phyloP scores from a whole-genome alignment of 768 basidiomycete genomes.

The Mycena haematopus region DNA sequence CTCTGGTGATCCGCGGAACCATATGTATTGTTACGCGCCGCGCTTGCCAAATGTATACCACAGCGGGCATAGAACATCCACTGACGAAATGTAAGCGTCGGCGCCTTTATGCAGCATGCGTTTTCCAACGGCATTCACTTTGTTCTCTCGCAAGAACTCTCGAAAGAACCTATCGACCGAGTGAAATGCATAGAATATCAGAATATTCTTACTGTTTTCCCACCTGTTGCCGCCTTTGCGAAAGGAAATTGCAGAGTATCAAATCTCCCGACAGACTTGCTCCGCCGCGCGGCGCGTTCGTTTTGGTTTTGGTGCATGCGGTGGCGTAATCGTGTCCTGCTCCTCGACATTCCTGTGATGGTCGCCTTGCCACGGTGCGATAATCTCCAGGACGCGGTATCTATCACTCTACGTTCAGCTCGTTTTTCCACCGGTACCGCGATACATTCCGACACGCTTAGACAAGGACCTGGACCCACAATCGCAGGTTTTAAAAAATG shows the following conservation, averaged over 20 bases:
- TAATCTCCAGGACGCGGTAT: neutral
- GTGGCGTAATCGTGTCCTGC: slow-evolving; percentile 5
- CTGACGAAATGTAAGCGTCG: neutral
- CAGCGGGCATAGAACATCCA: neutral
- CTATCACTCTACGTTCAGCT: neutral
- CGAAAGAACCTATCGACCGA: neutral
- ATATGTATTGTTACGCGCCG: slow-evolving; percentile 3
- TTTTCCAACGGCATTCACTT: neutral
- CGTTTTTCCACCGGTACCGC: neutral
- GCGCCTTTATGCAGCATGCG: neutral
- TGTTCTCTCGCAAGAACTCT: neutral
- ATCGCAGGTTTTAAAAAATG: too few relatives aligned
- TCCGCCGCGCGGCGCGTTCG: neutral
- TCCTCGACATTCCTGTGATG: slow-evolving; percentile 5
- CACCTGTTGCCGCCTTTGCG: neutral
- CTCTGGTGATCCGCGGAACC: slow-evolving; percentile 19
- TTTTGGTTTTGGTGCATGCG: neutral
- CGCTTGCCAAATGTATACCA: slow-evolving; percentile 15
- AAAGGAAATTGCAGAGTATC: neutral
- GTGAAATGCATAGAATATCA: neutral
- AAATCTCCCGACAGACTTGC: neutral
- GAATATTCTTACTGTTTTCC: neutral
- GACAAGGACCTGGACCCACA: neutral
- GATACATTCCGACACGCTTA: neutral
- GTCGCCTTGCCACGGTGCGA: neutral